Percentiles rank a stretch among this genome's conserved stretches.
phyloP scores from a whole-genome alignment of 192 early-diverging fungal genomes.

The Funneliformis mosseae region DNA sequence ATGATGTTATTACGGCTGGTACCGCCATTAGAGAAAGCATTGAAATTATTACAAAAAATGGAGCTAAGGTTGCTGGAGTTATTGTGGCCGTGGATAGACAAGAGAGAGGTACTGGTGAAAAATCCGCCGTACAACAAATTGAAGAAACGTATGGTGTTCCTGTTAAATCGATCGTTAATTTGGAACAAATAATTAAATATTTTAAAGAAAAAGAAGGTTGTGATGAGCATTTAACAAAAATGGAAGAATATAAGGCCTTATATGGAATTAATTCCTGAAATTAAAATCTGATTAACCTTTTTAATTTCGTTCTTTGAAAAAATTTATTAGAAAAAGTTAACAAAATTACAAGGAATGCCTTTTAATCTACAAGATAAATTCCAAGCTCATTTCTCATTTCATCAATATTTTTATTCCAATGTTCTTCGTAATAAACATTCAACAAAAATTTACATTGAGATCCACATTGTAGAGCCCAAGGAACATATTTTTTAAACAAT shows the following conservation, averaged over 20 bases:
- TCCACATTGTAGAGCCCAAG: conserved; percentile 92
- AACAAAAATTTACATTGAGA: conserved; percentile 73
- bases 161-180: conserved; percentile 83
- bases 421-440: conserved; percentile 90
- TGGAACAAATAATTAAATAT: conserved; percentile 88
- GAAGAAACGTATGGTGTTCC: conserved; percentile 76
- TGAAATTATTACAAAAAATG: conserved; percentile 71
- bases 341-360: neutral
- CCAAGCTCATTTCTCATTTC: conserved; percentile 77
- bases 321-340: neutral
- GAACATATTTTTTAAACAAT: conserved; percentile 74
- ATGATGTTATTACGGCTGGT: conserved; percentile 99
- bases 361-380: conserved; percentile 41
- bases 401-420: conserved; percentile 66
- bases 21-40: conserved; percentile 96
- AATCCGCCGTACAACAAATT: conserved; percentile 92
- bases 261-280: conserved; percentile 68
- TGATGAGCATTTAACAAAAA: conserved; percentile 63
- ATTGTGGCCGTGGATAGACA: conserved; percentile 93
- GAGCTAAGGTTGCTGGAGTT: conserved; percentile 79
- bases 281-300: no score
- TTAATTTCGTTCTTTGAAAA: neutral
- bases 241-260: conserved; percentile 78
- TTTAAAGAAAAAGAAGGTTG: conserved; percentile 71
- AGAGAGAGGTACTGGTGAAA: conserved; percentile 68